Evolutionary conservation across 2,329 filamentous ascomycete species (phyloP).

Genomic region (Aspergillus pseudoviridinutans): DNA sequence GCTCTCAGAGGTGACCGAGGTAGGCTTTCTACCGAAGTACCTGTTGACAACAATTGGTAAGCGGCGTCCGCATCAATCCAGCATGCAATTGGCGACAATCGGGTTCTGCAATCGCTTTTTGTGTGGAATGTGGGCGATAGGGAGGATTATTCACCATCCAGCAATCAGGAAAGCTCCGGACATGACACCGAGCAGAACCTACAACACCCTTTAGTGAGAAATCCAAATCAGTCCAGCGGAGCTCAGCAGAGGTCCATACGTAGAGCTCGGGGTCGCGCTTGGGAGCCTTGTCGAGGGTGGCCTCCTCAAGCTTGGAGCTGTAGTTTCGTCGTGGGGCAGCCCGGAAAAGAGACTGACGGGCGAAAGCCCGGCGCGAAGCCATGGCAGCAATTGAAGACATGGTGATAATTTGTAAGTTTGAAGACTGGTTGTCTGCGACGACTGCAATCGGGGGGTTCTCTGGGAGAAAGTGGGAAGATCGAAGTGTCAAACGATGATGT

Average conservation of each 20-base stretch:
- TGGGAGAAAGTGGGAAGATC: constrained; percentile 22
- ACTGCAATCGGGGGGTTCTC: constrained; percentile 7
- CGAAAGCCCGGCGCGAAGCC: constrained; percentile 39
- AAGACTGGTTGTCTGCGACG: constrained; percentile 17
- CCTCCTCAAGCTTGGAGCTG: constrained; percentile 45
- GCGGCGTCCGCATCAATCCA: neutral
- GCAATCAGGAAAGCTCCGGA: constrained; percentile 80
- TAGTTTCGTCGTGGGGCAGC: constrained; percentile 37
- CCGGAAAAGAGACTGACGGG: constrained; percentile 40
- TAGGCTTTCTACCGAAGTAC: constrained; percentile 74
- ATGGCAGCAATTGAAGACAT: constrained; percentile 43
- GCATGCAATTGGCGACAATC: constrained; percentile 4
- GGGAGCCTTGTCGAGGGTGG: constrained; percentile 58
- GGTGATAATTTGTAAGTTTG: constrained; percentile 13
- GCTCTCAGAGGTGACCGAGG: constrained; percentile 75
- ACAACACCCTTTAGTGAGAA: constrained; percentile 16
- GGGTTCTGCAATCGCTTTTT: constrained; percentile 1
- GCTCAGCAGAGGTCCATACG: constrained; percentile 45
- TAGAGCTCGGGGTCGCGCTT: constrained; percentile 72
- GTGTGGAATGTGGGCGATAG: constrained; percentile 5
- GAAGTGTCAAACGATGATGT: constrained; percentile 33
- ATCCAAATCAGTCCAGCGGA: constrained; percentile 9
- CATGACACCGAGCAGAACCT: constrained; percentile 94
- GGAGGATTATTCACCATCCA: constrained; percentile 57
- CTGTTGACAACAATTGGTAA: constrained; percentile 14